Percentiles rank a stretch among this genome's conserved stretches.
Evolutionary conservation across 441 rosid species (phyloP).

Genomic region (Gossypium armourianum): DNA sequence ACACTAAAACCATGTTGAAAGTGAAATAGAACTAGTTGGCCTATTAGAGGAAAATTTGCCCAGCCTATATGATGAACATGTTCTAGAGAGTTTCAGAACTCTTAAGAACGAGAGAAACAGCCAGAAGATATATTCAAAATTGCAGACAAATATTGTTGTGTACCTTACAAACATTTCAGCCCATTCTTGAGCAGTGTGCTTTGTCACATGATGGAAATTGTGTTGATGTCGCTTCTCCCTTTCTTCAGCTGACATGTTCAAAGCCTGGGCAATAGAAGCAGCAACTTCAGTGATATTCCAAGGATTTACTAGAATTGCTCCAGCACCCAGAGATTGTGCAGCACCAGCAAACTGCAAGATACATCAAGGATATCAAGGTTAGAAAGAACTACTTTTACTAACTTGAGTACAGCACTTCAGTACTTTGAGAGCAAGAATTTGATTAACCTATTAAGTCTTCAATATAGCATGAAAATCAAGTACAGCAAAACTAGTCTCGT

Average conservation of each 20-base stretch:
- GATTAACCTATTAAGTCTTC: neutral
- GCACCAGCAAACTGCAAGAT: constrained; percentile 85
- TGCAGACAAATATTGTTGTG: neutral
- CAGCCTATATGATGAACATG: neutral
- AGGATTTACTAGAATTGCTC: constrained; percentile 94
- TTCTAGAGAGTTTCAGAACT: neutral
- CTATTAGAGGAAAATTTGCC: neutral
- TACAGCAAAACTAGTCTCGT: neutral
- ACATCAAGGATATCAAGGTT: constrained; percentile 13
- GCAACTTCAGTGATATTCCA: constrained; percentile 99
- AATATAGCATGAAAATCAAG: constrained; percentile 1
- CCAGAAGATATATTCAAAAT: neutral
- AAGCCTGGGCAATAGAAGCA: constrained; percentile 71
- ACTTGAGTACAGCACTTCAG: neutral
- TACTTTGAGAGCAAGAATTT: neutral
- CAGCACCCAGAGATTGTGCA: constrained; percentile 98
- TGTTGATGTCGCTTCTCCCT: constrained; percentile 85
- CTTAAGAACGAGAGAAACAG: neutral
- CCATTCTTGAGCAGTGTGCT: constrained; percentile 97
- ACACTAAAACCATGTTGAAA: neutral
- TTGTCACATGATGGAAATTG: constrained; percentile 63
- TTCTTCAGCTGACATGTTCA: constrained; percentile 67
- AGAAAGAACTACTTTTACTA: neutral
- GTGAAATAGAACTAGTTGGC: neutral
- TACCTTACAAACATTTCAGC: constrained; percentile 98